Conservation (phyloP, 257 asterid genomes). For the Galeopsis tetrahit region DNA sequence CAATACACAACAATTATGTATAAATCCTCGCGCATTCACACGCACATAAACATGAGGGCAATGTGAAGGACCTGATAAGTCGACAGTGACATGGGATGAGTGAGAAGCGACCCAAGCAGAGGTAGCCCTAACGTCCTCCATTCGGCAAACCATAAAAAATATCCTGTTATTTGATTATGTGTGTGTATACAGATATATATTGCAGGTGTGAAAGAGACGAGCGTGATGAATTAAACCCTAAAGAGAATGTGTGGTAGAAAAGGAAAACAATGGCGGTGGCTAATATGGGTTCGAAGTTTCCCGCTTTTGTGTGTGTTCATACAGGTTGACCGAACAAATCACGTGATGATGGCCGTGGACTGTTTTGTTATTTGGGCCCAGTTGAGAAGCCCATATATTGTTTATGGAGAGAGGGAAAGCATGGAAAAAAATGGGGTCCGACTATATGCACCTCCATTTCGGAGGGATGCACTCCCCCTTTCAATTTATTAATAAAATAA, state of each 20-base stretch:
- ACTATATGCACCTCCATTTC: no score
- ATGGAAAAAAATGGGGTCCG: no score
- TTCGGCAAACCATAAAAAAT: slow-evolving; percentile 23
- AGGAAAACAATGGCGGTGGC: not conserved
- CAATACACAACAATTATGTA: not conserved
- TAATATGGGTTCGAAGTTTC: slow-evolving; percentile 38
- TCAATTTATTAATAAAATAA: no score
- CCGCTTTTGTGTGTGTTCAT: slow-evolving; percentile 35
- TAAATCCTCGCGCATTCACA: no score
- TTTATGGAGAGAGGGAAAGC: no score
- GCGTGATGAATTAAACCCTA: slow-evolving; percentile 38
- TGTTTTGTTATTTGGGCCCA: not conserved
- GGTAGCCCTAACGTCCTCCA: slow-evolving; percentile 86
- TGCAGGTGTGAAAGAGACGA: not conserved
- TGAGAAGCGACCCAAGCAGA: slow-evolving; percentile 91
- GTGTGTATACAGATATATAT: no score
- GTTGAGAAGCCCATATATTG: no score
- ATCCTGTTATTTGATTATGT: not conserved
- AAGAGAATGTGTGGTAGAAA: not conserved
- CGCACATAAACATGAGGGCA: not conserved
- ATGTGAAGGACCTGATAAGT: slow-evolving; percentile 59
- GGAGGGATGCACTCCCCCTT: no score
- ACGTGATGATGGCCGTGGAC: slow-evolving; percentile 37
- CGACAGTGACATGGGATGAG: slow-evolving; percentile 82
- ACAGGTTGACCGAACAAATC: slow-evolving; percentile 16